Base-by-base conservation (phyloP, 2,329 filamentous ascomycete genomes). In the Alternaria triticina region DNA sequence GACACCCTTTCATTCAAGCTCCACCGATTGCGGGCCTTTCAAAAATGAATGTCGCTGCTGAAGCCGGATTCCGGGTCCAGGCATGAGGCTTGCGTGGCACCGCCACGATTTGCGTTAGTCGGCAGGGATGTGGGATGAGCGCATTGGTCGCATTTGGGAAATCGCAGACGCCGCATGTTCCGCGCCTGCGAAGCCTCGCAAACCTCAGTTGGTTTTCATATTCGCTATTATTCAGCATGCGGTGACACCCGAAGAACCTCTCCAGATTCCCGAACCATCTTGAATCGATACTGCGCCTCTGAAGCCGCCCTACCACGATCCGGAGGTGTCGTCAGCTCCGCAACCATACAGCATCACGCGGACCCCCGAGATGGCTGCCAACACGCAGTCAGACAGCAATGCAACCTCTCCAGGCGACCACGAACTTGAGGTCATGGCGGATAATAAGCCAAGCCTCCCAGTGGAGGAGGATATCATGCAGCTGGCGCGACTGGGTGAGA, bases 391-490 rank as follows among this genome's bases (percentile, higher is more conserved):
- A 45, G 70, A 74, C 30, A 51, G 70, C 65, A 74, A 72, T 62
- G 73, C 69, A 54, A 69, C 73, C 50, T 59, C 64, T 50, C 62
- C 61, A 27, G 72, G 73, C 51, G 69, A 75, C 27, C 69, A 80
- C 70, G 80, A 82, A 63, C 67, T 81, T 47, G 74, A 77, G 54
- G 74, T 80, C 51, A 77, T 81, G 75, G 68, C 67, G 17, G 74
- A 76, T 58, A 74, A 69, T 63, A 74, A 68, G 72, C 79, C 72
- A 23, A 74, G 70, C 40, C 75, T 86, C 25, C 84, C 86, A 9
- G 74, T 87, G 4, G 89, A 92, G 74, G 87, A 92, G 70, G 95
- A 99, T 82, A 90, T 99, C 70, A 98, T 99, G 95, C 95, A 97
- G 83, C 83, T 97, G 78, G 94, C 96, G 44, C 87, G 96, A 64